These are phyloP conservation scores for Vitis vinifera DNA, from an alignment of 164 flowering plant species.

Conservation along the genomic window ASM3070453v1 NC_081805.1:1247501-1248000, in stretches of 20 bases:
- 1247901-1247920: slow-evolving; percentile 22
- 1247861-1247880: slow-evolving; percentile 61
- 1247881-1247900: slow-evolving; percentile 25
- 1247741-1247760: slow-evolving; percentile 6
- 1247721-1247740: slow-evolving; percentile 66
- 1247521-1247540: slow-evolving; percentile 13
- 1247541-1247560: slow-evolving; percentile 23
- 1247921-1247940: slow-evolving; percentile 24
- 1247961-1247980: slow-evolving; percentile 40
- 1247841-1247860: not conserved
- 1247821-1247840: not conserved
- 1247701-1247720: slow-evolving; percentile 86
- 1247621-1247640: slow-evolving; percentile 26
- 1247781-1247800: not conserved
- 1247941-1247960: slow-evolving; percentile 18
- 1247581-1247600: slow-evolving; percentile 27
- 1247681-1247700: slow-evolving; percentile 31
- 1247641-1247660: slow-evolving; percentile 20
- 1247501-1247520: slow-evolving; percentile 21
- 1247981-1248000: not conserved
- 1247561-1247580: slow-evolving; percentile 29
- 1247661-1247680: slow-evolving; percentile 21
- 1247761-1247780: not conserved
- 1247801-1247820: not conserved
- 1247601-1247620: slow-evolving; percentile 26